Conservation (phyloP, 2,329 filamentous ascomycete species). For the Zasmidium cellare region DNA sequence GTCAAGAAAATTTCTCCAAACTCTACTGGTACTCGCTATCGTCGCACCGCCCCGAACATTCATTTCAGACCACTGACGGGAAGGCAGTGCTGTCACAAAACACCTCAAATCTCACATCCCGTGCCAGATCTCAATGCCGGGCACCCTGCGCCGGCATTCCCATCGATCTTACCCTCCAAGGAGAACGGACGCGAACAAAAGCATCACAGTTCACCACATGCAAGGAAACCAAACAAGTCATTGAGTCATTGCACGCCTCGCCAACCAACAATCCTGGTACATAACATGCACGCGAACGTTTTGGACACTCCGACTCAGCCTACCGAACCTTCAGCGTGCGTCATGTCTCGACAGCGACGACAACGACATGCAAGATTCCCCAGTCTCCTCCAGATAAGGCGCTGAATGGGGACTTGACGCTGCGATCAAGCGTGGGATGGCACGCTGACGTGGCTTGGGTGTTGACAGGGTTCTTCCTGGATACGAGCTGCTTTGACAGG, state of each 20-base stretch:
- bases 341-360: not conserved
- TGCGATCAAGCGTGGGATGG: not conserved
- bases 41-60: not conserved
- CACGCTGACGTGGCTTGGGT: not conserved
- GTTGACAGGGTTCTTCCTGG: not conserved
- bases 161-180: not conserved
- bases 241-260: not conserved
- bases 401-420: not conserved
- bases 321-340: not conserved
- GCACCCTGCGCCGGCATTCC: not conserved
- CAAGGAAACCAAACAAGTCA: not conserved
- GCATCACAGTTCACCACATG: not conserved
- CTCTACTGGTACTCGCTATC: not conserved
- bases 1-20: not conserved
- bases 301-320: not conserved
- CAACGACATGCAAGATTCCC: not conserved
- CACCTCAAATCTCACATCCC: not conserved
- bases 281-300: not conserved
- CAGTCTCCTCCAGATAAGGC: not conserved
- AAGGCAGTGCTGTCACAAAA: not conserved
- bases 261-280: not conserved
- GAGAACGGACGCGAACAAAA: not conserved
- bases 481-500: not conserved
- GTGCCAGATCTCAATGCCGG: not conserved
- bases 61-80: no score